Conservation (phyloP, 495 filamentous ascomycete species). For the Xylaria cubensis region DNA sequence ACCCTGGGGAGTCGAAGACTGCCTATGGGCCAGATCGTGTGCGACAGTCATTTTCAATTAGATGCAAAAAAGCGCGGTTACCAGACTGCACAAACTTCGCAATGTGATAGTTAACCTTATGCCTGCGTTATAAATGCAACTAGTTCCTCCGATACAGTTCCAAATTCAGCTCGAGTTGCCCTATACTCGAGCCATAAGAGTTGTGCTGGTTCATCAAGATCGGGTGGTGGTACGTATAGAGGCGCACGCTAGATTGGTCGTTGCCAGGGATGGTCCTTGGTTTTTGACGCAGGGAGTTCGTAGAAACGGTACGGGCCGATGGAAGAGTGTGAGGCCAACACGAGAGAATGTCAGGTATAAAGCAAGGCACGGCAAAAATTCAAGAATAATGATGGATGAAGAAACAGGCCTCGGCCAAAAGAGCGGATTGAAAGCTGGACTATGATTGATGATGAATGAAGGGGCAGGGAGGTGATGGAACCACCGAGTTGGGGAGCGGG, state of each 20-base stretch:
- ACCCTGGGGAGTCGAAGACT: conserved; percentile 56
- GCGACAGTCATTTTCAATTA: conserved; percentile 68
- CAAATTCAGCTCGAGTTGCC: conserved; percentile 29
- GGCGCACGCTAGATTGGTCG: conserved; percentile 1
- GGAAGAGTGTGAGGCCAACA: conserved; percentile 7
- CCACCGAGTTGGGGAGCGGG: conserved; percentile 42
- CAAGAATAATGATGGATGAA: conserved; percentile 30
- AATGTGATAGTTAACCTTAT: conserved; percentile 17
- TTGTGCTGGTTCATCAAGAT: conserved; percentile 40
- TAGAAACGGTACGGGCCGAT: conserved; percentile 14
- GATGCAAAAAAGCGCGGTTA: conserved; percentile 1
- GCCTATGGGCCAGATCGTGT: conserved; percentile 67
- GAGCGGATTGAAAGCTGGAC: conserved; percentile 40
- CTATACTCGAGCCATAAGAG: conserved; percentile 40
- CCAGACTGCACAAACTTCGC: conserved; percentile 16
- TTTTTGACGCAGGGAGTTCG: conserved; percentile 12
- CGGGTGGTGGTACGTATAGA: conserved; percentile 4
- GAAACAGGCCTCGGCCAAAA: conserved; percentile 39
- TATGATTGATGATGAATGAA: conserved; percentile 41
- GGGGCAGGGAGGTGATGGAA: conserved; percentile 39
- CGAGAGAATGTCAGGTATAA: background rate
- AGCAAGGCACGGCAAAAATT: conserved; percentile 19
- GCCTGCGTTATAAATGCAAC: conserved; percentile 27
- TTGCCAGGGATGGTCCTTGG: conserved; percentile 21
- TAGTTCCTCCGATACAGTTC: conserved; percentile 28